Base-by-base conservation (phyloP, 1,139 yeast genomes). In the Scheffersomyces quercinus region DNA sequence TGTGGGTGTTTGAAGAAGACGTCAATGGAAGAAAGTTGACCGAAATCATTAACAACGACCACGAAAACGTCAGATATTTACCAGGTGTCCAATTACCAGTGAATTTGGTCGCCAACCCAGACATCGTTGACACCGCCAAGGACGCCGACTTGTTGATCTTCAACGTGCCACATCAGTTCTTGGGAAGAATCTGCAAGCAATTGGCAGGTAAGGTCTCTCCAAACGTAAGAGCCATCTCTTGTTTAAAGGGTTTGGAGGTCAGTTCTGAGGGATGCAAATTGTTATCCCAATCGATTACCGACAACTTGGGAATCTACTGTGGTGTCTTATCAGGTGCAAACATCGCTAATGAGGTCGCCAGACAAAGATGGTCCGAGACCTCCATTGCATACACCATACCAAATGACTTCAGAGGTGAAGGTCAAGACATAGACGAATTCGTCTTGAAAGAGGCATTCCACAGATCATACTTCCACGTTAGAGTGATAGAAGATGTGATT, bases 321-420 rank as follows among this genome's bases (percentile, higher is more conserved):
- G 98, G 98, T 65, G 97, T 90, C 15, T 75, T 91, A 46, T 86
- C 95, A 2, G 98, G 98, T 47, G 98, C 98, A 46, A 91, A 91
- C 70, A 77, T 91, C 54, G 98, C 98, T 45, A 86, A 89, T 42
- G 98, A 91, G 70, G 96, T 91, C 46, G 98, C 98, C 49, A 80
- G 78, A 65, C 88, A 87, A 65, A 87, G 87, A 68, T 91, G 93
- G 90, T 87, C 95, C 33, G 98, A 91, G 70, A 90, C 98, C 47
- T 88, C 98, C 13, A 86, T 91, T 48, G 98, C 96, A 11, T 91
- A 88, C 73, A 82, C 81, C 44, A 57, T 76, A 14, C 96, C 96
- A 35, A 62, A 63, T 20, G 88, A 87, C 67, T 83, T 72, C 74
- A 73, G 77, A 59, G 95, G 96, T 49, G 75, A 71, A 51, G 88